Base-by-base conservation (phyloP, 176 grass and related monocot genomes). In the Oryza longistaminata region DNA sequence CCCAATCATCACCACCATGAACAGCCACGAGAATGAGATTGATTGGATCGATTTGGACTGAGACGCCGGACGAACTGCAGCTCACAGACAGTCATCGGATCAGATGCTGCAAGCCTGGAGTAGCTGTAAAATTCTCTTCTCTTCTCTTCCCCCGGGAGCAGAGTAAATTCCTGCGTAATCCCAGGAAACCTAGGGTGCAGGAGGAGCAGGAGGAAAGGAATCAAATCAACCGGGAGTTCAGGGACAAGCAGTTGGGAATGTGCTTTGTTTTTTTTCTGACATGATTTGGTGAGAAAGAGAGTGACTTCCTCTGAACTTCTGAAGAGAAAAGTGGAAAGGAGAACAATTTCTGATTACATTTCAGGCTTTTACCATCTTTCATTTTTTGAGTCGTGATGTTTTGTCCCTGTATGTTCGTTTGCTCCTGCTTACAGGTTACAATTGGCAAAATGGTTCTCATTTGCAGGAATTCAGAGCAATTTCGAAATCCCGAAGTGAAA, bases 361-460 rank as follows among this genome's bases (percentile, higher is more conserved):
- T 62, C 13, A 0, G 1, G 19, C 72, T 66, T 74, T 34, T 64
- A 42, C 46, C 70, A 25, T 67, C 70, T 33, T 52, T 26, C 58
- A 17, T 46, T 66, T 26, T 26, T 10, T 39, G 55, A 7, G 58
- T 61, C 53, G 39, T 5, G 42, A 66, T 25, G 2, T 55, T 31
- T 86, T 58, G 85, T 81, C 70, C 40, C 60, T 4, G 46, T 35
- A 12, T 46, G 71, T 44, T 87, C 71, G 78, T 75, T 69, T 81
- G 61, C 35, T 69, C 50, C n/a, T 53, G 49, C 7, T 78, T 68
- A 71, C 48, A 61, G 12, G 16, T 17, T 26, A n/a, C 5, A 17
- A 10, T 3, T 22, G 22, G 58, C 9, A 2, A 21, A 21, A 7
- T 45, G 11, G 9, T 70, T 78, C 66, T 42, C 15, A 42, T 21